Evolutionary conservation across 202 grass and related monocot species (phyloP).

Genomic region (Zoysia matrella): DNA sequence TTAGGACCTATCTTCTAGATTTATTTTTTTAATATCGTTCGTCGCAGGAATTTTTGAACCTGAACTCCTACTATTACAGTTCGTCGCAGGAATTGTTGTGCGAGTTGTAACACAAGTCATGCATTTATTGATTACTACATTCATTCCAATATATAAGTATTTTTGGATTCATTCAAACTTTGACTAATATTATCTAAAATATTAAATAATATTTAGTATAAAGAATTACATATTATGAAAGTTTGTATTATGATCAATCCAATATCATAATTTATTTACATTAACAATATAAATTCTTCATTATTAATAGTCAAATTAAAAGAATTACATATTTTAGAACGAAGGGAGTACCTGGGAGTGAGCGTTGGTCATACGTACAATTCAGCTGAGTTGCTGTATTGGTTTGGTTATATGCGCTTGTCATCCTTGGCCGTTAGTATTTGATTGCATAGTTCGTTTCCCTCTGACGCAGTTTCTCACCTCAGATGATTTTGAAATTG

Average conservation of each 20-base stretch:
- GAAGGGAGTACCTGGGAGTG: background rate
- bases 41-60: slow-evolving; percentile 8
- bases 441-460: background rate
- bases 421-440: background rate
- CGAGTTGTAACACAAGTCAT: no score
- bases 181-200: no score
- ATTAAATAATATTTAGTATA: no score
- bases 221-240: no score
- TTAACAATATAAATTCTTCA: background rate
- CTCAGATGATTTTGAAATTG: background rate
- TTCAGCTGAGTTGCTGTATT: background rate
- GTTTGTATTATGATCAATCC: no score
- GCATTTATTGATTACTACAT: no score
- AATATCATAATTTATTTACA: no score
- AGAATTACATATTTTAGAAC: background rate
- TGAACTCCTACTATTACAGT: slow-evolving; percentile 1
- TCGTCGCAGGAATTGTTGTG: background rate
- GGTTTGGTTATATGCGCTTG: background rate
- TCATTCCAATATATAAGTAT: no score
- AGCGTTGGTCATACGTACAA: background rate
- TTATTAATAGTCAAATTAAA: background rate
- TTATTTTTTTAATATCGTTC: slow-evolving; percentile 11
- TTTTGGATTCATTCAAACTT: no score
- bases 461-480: background rate
- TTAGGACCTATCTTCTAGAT: background rate